Conservation (phyloP, 495 filamentous ascomycete species). For the Hypoxylon trugodes region DNA sequence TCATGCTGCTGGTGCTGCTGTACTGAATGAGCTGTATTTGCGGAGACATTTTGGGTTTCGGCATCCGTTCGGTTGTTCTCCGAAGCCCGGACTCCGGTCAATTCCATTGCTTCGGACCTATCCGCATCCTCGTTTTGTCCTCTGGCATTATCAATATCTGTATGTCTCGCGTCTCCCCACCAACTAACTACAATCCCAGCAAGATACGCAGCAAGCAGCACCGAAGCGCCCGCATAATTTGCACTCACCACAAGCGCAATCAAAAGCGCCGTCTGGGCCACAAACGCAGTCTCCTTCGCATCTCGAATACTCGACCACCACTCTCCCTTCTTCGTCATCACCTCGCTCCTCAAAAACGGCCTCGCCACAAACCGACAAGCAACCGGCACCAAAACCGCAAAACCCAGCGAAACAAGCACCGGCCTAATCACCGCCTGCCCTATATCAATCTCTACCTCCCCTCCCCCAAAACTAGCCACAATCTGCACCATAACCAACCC, state of each 20-base stretch:
- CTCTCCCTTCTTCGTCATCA: neutral
- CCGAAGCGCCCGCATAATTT: slow-evolving; percentile 71
- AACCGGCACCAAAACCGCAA: slow-evolving; percentile 58
- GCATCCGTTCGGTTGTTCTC: no score
- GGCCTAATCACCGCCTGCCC: slow-evolving; percentile 63
- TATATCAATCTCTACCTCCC: slow-evolving; percentile 43
- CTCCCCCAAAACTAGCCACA: slow-evolving; percentile 22
- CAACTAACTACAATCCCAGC: slow-evolving; percentile 66
- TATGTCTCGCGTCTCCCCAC: slow-evolving; percentile 50
- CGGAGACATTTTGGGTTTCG: no score
- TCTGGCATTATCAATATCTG: neutral
- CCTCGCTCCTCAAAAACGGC: slow-evolving; percentile 45
- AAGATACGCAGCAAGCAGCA: slow-evolving; percentile 75
- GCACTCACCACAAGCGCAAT: slow-evolving; percentile 64
- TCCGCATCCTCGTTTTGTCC: neutral
- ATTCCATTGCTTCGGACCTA: no score
- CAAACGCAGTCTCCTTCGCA: slow-evolving; percentile 49
- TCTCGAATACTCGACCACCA: neutral
- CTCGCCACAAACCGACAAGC: slow-evolving; percentile 54
- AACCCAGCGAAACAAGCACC: slow-evolving; percentile 65
- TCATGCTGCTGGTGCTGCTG: neutral
- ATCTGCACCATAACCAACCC: slow-evolving; percentile 83
- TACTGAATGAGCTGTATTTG: no score
- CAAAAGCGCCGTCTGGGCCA: slow-evolving; percentile 56
- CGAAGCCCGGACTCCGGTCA: no score